Percentiles rank a stretch among this genome's conserved stretches.
Evolutionary conservation across 169 alveolate genomes (phyloP).

Genomic region (Perkinsus marinus): DNA sequence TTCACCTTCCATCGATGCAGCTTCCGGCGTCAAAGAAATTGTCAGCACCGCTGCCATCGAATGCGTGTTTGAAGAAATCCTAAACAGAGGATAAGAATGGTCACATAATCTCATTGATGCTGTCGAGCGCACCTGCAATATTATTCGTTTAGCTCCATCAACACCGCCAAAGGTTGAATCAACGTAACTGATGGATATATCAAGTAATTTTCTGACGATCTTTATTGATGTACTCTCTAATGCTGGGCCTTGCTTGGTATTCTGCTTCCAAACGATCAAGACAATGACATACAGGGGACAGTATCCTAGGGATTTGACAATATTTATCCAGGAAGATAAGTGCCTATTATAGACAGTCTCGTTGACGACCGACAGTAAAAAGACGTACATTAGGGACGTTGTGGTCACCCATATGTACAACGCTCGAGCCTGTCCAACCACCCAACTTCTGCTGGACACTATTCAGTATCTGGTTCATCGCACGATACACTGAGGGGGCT

Average conservation of each 20-base stretch:
- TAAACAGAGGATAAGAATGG: constrained; percentile 42
- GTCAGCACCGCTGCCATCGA: constrained; percentile 75
- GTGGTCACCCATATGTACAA: constrained; percentile 77
- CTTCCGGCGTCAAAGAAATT: constrained; percentile 72
- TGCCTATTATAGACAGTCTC: constrained; percentile 53
- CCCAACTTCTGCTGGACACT: constrained; percentile 58
- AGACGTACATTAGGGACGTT: constrained; percentile 72
- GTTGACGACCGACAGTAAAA: constrained; percentile 59
- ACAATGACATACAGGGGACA: neutral
- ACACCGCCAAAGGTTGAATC: neutral
- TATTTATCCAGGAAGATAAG: constrained; percentile 64
- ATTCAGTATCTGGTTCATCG: constrained; percentile 56
- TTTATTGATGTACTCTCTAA: neutral
- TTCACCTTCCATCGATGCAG: constrained; percentile 63
- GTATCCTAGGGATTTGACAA: constrained; percentile 36
- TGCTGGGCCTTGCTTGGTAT: neutral
- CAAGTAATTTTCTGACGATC: neutral
- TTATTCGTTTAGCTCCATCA: neutral
- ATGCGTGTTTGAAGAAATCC: constrained; percentile 68
- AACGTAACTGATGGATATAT: neutral
- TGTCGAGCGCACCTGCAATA: neutral
- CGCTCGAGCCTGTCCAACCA: constrained; percentile 80
- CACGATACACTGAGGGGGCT: constrained; percentile 25
- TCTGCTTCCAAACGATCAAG: neutral
- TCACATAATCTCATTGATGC: neutral